Evolutionary conservation across 495 filamentous ascomycete genomes (phyloP).

Genomic region (Penicillium herquei): DNA sequence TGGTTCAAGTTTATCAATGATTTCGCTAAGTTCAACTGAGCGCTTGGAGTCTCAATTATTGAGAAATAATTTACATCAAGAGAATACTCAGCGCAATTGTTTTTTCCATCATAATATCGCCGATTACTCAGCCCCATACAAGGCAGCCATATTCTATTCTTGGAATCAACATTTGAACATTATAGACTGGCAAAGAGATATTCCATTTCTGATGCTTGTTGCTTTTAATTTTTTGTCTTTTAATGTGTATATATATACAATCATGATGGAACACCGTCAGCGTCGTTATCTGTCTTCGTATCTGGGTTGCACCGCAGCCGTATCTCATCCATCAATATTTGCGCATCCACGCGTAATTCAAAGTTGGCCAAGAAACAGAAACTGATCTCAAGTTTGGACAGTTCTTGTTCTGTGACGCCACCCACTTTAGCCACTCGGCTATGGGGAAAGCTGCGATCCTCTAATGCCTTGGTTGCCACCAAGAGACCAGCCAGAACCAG

Average conservation of each 20-base stretch:
- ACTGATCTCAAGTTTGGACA: conserved; percentile 82
- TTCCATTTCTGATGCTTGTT: neutral
- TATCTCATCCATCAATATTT: conserved; percentile 52
- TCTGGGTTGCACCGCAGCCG: neutral
- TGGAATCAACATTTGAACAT: neutral
- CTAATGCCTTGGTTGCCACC: conserved; percentile 88
- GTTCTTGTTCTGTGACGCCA: conserved; percentile 75
- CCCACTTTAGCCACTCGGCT: conserved; percentile 82
- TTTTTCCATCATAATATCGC: neutral
- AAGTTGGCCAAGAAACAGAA: conserved; percentile 86
- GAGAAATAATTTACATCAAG: neutral
- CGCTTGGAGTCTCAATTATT: neutral
- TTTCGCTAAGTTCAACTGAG: no score
- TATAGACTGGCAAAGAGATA: no score
- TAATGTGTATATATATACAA: neutral
- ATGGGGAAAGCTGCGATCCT: conserved; percentile 86
- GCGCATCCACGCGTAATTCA: conserved; percentile 68
- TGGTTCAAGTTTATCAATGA: no score
- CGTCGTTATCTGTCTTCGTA: neutral
- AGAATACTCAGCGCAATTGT: neutral
- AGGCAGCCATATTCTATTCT: conserved; percentile 1
- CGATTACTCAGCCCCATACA: conserved; percentile 21
- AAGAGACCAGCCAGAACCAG: conserved; percentile 79
- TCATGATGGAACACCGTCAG: neutral
- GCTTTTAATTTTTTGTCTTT: neutral